phyloP scores from a whole-genome alignment of 139 green algal species.

The Chlamydomonas incerta region DNA sequence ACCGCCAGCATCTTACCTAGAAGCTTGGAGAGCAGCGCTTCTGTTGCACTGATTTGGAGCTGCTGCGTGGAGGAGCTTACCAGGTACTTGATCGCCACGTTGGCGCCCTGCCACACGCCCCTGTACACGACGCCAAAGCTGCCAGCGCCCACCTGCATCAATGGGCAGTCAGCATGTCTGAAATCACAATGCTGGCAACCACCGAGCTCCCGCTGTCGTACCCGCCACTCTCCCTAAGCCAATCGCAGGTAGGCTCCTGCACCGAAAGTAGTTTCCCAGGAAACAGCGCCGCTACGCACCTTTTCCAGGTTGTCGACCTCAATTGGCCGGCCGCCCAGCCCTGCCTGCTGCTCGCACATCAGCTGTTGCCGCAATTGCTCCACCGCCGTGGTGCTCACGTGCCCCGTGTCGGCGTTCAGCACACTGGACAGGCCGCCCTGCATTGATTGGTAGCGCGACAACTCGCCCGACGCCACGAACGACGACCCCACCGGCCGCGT shows the following conservation, averaged over 20 bases:
- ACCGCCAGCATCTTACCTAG: neutral
- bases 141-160: neutral
- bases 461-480: neutral
- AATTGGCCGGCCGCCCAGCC: slow-evolving; percentile 16
- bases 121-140: slow-evolving; percentile 42
- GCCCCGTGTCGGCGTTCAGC: slow-evolving; percentile 32
- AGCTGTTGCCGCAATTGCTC: slow-evolving; percentile 38
- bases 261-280: too few species aligned
- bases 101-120: slow-evolving; percentile 45
- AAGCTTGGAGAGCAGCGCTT: slow-evolving; percentile 43
- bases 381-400: slow-evolving; percentile 20
- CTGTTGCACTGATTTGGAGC: slow-evolving; percentile 34
- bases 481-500: neutral
- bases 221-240: too few species aligned
- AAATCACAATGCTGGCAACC: too few species aligned
- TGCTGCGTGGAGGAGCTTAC: slow-evolving; percentile 2
- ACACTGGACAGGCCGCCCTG: neutral
- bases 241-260: too few species aligned
- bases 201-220: too few species aligned
- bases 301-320: slow-evolving; percentile 41
- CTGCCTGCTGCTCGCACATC: neutral
- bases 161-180: too few species aligned
- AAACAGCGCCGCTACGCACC: neutral
- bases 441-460: neutral
- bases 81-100: slow-evolving; percentile 49